These are phyloP conservation scores for Coniosporium tulheliwenetii DNA, from an alignment of 2,329 filamentous ascomycete genomes.

Conservation along the genomic window DNA sequence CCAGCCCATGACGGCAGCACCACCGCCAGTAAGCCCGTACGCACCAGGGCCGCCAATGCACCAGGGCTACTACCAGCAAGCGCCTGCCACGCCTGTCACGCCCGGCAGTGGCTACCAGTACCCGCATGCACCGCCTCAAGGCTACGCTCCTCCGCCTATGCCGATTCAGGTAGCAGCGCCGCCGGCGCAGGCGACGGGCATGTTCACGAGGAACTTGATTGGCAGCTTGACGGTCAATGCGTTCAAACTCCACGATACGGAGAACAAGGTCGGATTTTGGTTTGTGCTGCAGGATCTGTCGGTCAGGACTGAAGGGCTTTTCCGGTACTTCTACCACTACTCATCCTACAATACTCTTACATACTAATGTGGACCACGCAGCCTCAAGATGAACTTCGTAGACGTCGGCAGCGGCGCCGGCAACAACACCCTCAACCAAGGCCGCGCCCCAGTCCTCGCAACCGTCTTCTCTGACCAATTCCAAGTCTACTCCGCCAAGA, in stretches of 20 bases:
- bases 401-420: constrained; percentile 51
- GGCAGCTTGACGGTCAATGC: constrained; percentile 83
- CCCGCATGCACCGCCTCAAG: neutral
- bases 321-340: constrained; percentile 45
- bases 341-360: neutral
- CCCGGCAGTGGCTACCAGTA: constrained; percentile 4
- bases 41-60: constrained; percentile 2
- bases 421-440: constrained; percentile 47
- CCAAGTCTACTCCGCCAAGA: constrained; percentile 92
- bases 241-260: constrained; percentile 62
- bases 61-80: constrained; percentile 8
- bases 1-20: constrained; percentile 1
- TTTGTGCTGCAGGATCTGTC: constrained; percentile 93
- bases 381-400: constrained; percentile 62
- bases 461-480: constrained; percentile 78
- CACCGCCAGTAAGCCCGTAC: constrained; percentile 5
- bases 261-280: constrained; percentile 80
- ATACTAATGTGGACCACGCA: constrained; percentile 10
- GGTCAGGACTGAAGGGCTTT: constrained; percentile 80
- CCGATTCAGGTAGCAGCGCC: constrained; percentile 7
- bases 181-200: constrained; percentile 41
- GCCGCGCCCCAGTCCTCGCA: constrained; percentile 67
- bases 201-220: constrained; percentile 92
- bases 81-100: constrained; percentile 3
- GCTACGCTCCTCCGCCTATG: neutral